Base-by-base conservation (phyloP, 257 asterid species). In the Forsythia viridissima region DNA sequence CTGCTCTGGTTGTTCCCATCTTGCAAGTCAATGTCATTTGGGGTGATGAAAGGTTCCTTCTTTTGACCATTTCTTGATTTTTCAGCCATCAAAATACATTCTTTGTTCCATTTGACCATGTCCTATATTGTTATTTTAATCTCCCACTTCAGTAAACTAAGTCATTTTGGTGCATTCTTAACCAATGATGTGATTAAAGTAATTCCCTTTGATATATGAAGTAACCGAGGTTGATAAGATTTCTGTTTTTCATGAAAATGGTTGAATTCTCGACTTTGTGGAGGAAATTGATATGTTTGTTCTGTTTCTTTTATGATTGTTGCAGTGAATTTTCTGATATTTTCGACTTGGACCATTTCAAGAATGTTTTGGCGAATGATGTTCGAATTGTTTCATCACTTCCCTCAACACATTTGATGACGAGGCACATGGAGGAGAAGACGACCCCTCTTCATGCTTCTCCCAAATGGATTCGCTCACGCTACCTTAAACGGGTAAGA, bases 261-360 rank as follows among this genome's bases (percentile, higher is more conserved):
- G 34, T 30, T 30, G 34, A 30, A 30, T 30, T 30, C 34, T 30
- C 1, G 34, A 30, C 15, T 65, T 67, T 77, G 69, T 41, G 70
- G 72, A 71, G 76, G 73, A 46, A 42, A 71, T 66, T 78, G 51
- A 34, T 80, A 44, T 67, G 13, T 51, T 30, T 79, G 66, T 81
- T 68, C 55, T 52, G 70, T 77, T 15, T 70, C 1, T 67, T 20
- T 75, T 57, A 78, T 81, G 75, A n/a, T 83, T 78, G 66, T 36
- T 86, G 92, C 99, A 94, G 99, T 89, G 99, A 95, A 75, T 95
- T 95, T 81, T 85, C 96, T 51, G 99, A 95, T 73, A 92, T 95
- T 80, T 95, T 95, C 80, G 98, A 95, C 80, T 80, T 95, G 91
- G 97, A 93, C 4, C 94, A 93, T 77, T 95, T 95, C 94, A 95